Conservation (phyloP, 2,329 filamentous ascomycete species). For the Aspergillus sp. region DNA sequence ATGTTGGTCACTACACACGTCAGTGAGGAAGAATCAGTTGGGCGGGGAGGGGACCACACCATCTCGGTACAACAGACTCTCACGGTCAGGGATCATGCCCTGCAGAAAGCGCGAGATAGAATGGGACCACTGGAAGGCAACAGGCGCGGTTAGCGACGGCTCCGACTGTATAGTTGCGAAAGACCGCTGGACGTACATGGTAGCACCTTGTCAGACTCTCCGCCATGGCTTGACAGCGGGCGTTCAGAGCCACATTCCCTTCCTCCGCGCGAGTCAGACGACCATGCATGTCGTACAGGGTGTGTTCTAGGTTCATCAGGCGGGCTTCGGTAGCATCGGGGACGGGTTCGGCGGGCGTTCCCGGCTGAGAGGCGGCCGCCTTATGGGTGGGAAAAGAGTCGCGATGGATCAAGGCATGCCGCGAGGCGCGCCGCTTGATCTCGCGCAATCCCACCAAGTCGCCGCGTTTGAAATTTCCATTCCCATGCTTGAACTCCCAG, state of each 20-base stretch:
- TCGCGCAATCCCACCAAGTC: conserved; percentile 88
- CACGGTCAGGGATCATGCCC: conserved; percentile 70
- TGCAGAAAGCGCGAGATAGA: conserved; percentile 76
- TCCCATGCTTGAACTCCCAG: conserved; percentile 99
- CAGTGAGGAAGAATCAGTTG: not conserved
- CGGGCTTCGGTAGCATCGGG: conserved; percentile 76
- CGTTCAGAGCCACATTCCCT: conserved; percentile 71
- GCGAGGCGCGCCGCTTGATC: conserved; percentile 90
- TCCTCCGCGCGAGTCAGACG: conserved; percentile 83
- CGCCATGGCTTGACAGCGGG: conserved; percentile 77
- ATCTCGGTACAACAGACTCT: conserved; percentile 77
- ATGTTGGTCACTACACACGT: conserved; percentile 37
- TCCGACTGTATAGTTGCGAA: not conserved
- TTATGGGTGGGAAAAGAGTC: conserved; percentile 83
- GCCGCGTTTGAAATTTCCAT: conserved; percentile 93
- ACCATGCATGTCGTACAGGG: conserved; percentile 73
- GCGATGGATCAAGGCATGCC: conserved; percentile 88
- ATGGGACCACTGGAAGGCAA: conserved; percentile 66
- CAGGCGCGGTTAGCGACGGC: not conserved
- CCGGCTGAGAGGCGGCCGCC: conserved; percentile 71
- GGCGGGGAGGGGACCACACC: conserved; percentile 53
- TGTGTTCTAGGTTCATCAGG: conserved; percentile 74
- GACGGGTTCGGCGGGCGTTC: conserved; percentile 80
- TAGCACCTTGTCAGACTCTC: conserved; percentile 75
- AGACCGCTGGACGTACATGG: conserved; percentile 46